A percentile compares a stretch with the other conserved stretches of the same genome.
phyloP scores from a whole-genome alignment of 768 basidiomycete genomes.

The Suillus luteus region DNA sequence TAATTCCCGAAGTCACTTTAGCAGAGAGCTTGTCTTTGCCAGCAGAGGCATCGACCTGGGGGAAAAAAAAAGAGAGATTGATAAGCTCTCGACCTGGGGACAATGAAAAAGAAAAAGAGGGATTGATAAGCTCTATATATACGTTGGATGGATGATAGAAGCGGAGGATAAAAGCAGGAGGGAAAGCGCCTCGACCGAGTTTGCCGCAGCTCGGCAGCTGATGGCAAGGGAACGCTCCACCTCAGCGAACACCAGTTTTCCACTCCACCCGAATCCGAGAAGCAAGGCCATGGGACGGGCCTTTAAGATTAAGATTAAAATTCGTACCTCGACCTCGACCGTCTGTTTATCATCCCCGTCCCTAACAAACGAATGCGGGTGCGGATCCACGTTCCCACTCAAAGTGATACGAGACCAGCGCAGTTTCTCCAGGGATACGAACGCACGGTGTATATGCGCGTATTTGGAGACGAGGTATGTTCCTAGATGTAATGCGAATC shows the following conservation, averaged over 20 bases:
- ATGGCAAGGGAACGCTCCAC: slow-evolving; percentile 14
- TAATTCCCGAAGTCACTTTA: slow-evolving; percentile 65
- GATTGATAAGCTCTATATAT: too few species aligned
- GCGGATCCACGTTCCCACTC: slow-evolving; percentile 43
- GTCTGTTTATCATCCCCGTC: slow-evolving; percentile 90
- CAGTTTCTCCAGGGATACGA: slow-evolving; percentile 73
- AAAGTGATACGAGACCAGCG: slow-evolving; percentile 82
- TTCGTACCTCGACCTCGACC: slow-evolving; percentile 56
- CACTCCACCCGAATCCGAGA: slow-evolving; percentile 7
- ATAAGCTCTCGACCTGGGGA: too few species aligned
- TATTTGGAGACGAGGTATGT: slow-evolving; percentile 83
- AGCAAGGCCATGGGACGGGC: not conserved
- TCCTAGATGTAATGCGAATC: slow-evolving; percentile 86
- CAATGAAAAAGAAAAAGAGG: too few species aligned
- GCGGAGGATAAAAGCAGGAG: not conserved
- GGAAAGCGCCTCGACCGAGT: not conserved
- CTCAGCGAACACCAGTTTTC: not conserved
- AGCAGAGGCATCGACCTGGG: slow-evolving; percentile 62
- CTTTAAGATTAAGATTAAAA: not conserved
- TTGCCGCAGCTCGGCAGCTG: slow-evolving; percentile 11
- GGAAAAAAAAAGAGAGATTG: slow-evolving; percentile 15
- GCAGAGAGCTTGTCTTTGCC: slow-evolving; percentile 66
- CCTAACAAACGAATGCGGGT: slow-evolving; percentile 81
- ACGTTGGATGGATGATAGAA: not conserved
- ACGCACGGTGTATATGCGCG: slow-evolving; percentile 68